Evolutionary conservation across 2,329 filamentous ascomycete species (phyloP), one percentile per base, ranked within the genome.

Genomic region (Aspergillus felis): DNA sequence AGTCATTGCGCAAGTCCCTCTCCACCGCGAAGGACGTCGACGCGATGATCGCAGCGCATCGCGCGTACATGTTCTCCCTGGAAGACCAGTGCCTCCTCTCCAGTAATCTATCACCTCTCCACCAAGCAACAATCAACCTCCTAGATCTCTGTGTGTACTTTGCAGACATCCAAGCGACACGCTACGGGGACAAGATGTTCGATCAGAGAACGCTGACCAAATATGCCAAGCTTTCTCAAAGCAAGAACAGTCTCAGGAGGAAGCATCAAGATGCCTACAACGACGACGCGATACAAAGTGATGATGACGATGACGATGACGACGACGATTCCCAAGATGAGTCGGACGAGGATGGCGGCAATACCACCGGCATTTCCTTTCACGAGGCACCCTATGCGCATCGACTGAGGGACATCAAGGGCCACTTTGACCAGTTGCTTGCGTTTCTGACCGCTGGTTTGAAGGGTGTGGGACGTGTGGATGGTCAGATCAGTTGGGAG

Each of bases 91-190:
- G 89, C 9, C 83, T 94, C 25, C 81, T 95, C 0, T 85, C 87
- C 0, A 76, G 80, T 17, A 87, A 87, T 54, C 75, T 96, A 3
- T 79, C 81, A 17, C 87, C 89, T 0, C 89, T 97, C 38, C 82
- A 85, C 55, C 84, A 89, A 57, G 85, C 85, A 14, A 83, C 96
- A 20, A 78, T 93, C n/a, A 85, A 87, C 50, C 76, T 94, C 2
- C 80, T 97, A 1, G 90, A 96, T 67, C 76, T 96, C 12, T 85
- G 86, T 2, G 84, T 93, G 48, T 79, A 82, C 56, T 84, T 95
- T 29, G 84, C 88, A 28, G 84, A 89, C 62, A 76, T 84, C 1
- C 83, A 85, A 61, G 68, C 72, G 6, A 69, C 68, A 8, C 74
- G 75, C 63, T 71, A 56, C 60, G 68, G 27, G 71, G 79, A 64